Conservation (phyloP, 2,329 filamentous ascomycete species). For the Hawksworthiomyces lignivorus region DNA sequence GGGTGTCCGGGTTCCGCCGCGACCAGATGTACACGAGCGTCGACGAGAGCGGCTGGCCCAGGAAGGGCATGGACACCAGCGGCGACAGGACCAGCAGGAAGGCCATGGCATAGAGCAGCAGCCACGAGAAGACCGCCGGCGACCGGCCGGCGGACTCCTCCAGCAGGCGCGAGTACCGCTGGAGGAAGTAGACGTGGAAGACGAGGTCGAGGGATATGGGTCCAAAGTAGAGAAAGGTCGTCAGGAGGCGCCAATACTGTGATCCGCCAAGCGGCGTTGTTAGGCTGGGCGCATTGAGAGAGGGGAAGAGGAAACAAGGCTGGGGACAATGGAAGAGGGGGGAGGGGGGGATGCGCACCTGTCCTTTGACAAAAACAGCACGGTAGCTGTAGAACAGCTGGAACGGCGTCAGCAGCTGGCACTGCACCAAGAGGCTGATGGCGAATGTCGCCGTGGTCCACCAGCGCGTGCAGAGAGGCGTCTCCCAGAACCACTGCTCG, state of each 20-base stretch:
- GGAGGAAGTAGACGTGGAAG: slow-evolving; percentile 97
- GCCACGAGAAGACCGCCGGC: slow-evolving; percentile 90
- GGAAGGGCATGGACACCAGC: slow-evolving; percentile 82
- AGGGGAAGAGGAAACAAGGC: neutral
- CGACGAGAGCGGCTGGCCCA: slow-evolving; percentile 87
- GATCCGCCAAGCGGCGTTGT: no score
- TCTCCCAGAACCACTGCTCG: slow-evolving; percentile 96
- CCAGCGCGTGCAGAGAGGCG: slow-evolving; percentile 91
- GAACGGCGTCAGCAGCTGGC: slow-evolving; percentile 83
- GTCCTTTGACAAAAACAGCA: slow-evolving; percentile 82
- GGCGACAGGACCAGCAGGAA: slow-evolving; percentile 77
- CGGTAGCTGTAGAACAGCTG: slow-evolving; percentile 96
- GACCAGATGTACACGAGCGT: slow-evolving; percentile 98
- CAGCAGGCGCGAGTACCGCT: slow-evolving; percentile 88
- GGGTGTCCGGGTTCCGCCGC: slow-evolving; percentile 83
- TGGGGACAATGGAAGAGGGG: neutral
- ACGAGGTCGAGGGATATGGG: slow-evolving; percentile 88
- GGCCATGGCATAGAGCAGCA: slow-evolving; percentile 76
- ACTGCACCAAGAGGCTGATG: slow-evolving; percentile 85
- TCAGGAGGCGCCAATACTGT: slow-evolving; percentile 93
- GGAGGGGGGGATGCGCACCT: slow-evolving; percentile 50
- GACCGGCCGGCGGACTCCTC: slow-evolving; percentile 91
- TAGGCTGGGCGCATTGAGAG: slow-evolving; percentile 6
- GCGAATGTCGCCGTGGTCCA: slow-evolving; percentile 92
- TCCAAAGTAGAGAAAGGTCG: slow-evolving; percentile 96